Evolutionary conservation across 768 basidiomycete species (phyloP).

Genomic region (Lyophyllum shimeji): DNA sequence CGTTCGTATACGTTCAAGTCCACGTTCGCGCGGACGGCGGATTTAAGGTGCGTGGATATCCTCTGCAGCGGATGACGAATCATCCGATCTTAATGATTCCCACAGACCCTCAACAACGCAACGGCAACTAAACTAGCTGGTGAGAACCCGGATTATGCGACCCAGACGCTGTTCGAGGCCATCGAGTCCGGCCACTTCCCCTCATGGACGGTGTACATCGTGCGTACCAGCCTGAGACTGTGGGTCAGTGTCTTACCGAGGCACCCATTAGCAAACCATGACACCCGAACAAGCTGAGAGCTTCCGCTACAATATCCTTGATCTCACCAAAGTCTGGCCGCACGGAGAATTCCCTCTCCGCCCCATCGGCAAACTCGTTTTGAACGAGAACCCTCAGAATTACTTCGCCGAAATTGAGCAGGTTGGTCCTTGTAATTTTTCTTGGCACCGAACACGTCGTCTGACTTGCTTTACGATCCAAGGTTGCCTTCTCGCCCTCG

Average conservation of each 20-base stretch:
- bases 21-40: conserved; percentile 80
- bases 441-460: conserved; percentile 8
- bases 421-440: conserved; percentile 41
- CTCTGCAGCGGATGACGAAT: not conserved
- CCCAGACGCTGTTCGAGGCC: conserved; percentile 71
- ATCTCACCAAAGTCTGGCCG: conserved; percentile 91
- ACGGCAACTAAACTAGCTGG: conserved; percentile 67
- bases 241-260: not conserved
- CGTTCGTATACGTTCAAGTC: conserved; percentile 85
- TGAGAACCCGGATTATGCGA: conserved; percentile 84
- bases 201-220: conserved; percentile 85
- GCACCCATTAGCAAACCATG: conserved; percentile 76
- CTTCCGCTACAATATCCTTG: conserved; percentile 88
- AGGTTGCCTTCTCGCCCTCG: conserved; percentile 85
- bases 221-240: conserved; percentile 32
- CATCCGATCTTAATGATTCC: conserved; percentile 5
- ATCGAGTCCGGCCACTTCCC: conserved; percentile 84
- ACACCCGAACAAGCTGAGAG: conserved; percentile 87
- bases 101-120: conserved; percentile 68
- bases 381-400: conserved; percentile 77
- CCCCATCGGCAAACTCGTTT: conserved; percentile 80
- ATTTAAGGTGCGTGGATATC: conserved; percentile 58
- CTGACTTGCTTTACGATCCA: conserved; percentile 20
- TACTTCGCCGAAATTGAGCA: conserved; percentile 97
- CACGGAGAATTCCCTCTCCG: conserved; percentile 88